Evolutionary conservation across 177 flowering plant species (phyloP).

Genomic region (Vitis hybrid): DNA sequence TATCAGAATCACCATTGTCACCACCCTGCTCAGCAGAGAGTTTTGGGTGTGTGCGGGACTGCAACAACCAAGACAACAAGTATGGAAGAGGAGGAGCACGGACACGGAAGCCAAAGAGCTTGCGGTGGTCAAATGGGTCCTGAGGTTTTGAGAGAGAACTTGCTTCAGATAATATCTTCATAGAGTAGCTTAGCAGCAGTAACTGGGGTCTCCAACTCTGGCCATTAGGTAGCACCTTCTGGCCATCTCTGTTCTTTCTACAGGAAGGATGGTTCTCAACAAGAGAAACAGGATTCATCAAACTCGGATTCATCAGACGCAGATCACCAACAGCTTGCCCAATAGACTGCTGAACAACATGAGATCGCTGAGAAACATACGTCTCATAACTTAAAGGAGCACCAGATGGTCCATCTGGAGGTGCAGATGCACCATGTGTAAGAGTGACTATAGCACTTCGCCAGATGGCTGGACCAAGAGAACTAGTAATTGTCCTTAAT

Average conservation of each 20-base stretch:
- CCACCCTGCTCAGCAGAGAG: slow-evolving; percentile 70
- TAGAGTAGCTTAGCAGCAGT: slow-evolving; percentile 67
- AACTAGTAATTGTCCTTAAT: slow-evolving; percentile 51
- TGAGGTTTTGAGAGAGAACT: slow-evolving; percentile 64
- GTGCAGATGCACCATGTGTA: slow-evolving; percentile 86
- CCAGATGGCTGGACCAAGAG: slow-evolving; percentile 77
- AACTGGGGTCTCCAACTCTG: slow-evolving; percentile 78
- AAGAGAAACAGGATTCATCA: slow-evolving; percentile 81
- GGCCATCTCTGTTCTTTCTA: slow-evolving; percentile 73
- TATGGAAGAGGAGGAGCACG: slow-evolving; percentile 81
- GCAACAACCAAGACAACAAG: slow-evolving; percentile 74
- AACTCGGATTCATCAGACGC: slow-evolving; percentile 62
- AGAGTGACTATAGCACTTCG: slow-evolving; percentile 72
- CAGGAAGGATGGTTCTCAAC: slow-evolving; percentile 90
- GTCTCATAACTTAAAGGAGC: slow-evolving; percentile 74
- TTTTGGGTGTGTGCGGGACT: slow-evolving; percentile 79
- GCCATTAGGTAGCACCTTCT: slow-evolving; percentile 84
- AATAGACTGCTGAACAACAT: slow-evolving; percentile 75
- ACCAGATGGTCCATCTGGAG: slow-evolving; percentile 90
- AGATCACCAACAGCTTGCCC: slow-evolving; percentile 84
- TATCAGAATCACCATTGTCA: slow-evolving; percentile 75
- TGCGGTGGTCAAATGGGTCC: slow-evolving; percentile 61
- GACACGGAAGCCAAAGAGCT: slow-evolving; percentile 74
- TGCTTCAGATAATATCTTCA: slow-evolving; percentile 80
- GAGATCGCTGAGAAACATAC: slow-evolving; percentile 79